These are phyloP conservation scores for Xylogone sp. DNA, from an alignment of 2,329 filamentous ascomycete genomes.

Conservation along the genomic window DNA sequence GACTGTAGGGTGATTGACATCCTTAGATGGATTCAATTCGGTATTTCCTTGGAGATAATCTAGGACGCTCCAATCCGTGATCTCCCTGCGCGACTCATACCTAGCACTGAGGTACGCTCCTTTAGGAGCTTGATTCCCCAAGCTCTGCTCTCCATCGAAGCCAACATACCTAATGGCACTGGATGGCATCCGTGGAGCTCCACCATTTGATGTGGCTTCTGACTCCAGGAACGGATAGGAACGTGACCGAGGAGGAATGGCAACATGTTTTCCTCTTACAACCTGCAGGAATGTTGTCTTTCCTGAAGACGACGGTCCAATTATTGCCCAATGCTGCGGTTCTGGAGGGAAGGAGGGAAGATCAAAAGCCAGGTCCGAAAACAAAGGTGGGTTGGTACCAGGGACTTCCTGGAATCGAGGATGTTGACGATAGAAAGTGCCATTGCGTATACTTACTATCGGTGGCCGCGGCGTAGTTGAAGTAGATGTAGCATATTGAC, in stretches of 20 bases:
- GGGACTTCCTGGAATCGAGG: constrained; percentile 46
- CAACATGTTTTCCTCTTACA: constrained; percentile 71
- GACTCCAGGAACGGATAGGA: constrained; percentile 75
- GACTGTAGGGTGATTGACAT: constrained; percentile 43
- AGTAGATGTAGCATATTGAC: constrained; percentile 16
- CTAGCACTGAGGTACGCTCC: constrained; percentile 83
- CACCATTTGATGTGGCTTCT: constrained; percentile 41
- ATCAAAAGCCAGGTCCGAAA: constrained; percentile 65
- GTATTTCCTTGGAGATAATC: constrained; percentile 82
- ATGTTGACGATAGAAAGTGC: constrained; percentile 78
- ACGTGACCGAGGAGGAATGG: constrained; percentile 69
- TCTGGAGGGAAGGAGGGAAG: constrained; percentile 53
- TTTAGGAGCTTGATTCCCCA: constrained; percentile 52
- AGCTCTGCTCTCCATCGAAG: constrained; percentile 70
- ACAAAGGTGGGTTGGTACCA: constrained; percentile 63
- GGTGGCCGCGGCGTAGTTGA: constrained; percentile 43
- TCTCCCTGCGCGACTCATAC: constrained; percentile 84
- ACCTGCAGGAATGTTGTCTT: constrained; percentile 82
- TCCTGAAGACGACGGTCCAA: constrained; percentile 74
- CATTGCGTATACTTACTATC: constrained; percentile 70
- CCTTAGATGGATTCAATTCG: constrained; percentile 69
- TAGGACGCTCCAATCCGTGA: constrained; percentile 78
- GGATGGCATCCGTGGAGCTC: constrained; percentile 54
- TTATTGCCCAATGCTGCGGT: constrained; percentile 72
- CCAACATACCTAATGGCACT: constrained; percentile 85